These are phyloP conservation scores for Rhododendron vialii DNA, from an alignment of 148 eudicot species.

Conservation along the genomic window DNA sequence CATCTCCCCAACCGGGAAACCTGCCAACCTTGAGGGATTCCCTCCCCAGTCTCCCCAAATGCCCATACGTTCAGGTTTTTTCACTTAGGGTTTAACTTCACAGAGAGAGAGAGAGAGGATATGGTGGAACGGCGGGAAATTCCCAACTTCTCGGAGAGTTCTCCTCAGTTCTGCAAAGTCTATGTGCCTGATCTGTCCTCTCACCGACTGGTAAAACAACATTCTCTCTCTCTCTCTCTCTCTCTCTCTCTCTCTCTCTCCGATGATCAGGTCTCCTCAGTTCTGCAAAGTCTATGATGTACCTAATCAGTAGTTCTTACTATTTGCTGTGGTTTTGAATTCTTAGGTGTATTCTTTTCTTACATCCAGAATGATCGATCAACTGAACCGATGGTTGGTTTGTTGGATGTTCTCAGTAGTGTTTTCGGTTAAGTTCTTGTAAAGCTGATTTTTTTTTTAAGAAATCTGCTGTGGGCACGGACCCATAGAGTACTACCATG, in stretches of 20 bases:
- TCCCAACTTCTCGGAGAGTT: background rate
- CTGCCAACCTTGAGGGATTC: background rate
- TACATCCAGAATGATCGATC: background rate
- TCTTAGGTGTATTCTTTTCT: background rate
- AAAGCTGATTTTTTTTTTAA: too few relatives aligned
- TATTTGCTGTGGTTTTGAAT: too few relatives aligned
- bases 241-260: background rate
- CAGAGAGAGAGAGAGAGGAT: too few relatives aligned
- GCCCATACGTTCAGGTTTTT: background rate
- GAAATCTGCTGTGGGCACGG: too few relatives aligned
- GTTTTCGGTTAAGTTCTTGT: background rate
- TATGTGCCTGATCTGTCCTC: constrained; percentile 8
- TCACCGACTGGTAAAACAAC: background rate
- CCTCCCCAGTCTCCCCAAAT: background rate
- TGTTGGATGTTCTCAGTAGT: background rate
- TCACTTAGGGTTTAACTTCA: background rate
- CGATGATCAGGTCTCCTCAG: too few relatives aligned
- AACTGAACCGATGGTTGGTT: background rate
- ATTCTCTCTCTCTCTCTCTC: background rate
- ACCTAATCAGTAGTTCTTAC: too few relatives aligned
- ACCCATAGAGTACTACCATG: too few relatives aligned
- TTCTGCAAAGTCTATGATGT: too few relatives aligned
- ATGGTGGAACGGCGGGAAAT: background rate
- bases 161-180: constrained; percentile 17
- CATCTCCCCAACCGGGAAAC: background rate